Evolutionary conservation across 2,329 filamentous ascomycete genomes (phyloP), one percentile per base, ranked within the genome.

Genomic region (Trichoderma afroharzianum): DNA sequence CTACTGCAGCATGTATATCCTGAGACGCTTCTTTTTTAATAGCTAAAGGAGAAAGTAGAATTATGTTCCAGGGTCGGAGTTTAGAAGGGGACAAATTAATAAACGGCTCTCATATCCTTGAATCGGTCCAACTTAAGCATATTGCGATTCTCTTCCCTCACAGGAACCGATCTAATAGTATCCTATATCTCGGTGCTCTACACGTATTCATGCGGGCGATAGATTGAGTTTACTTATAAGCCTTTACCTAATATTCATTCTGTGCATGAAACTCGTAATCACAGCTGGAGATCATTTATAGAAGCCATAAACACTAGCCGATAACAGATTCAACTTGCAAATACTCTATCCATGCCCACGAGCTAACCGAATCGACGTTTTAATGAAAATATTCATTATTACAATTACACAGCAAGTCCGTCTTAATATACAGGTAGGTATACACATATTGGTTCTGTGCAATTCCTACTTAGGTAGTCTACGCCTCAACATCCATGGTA

Each of bases 401-500:
- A 24, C 11, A 6, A 53, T 53, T 53, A 53, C n/a, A 53, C 47
- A 53, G 11, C 47, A 21, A 5, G n/a, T 50, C 43, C 43, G 43
- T 21, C 43, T 12, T 50, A 50, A 50, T 50, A 50, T 50, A 50
- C 43, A 43, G 39, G 15, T n/a, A 50, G 43, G 43, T 50, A n/a
- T 50, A 50, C 43, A 50, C 43, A 53, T 53, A 53, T 53, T 53
- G n/a, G 14, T 24, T 21, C 43, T 53, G n/a, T 53, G 47, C 12
- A 24, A 53, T 5, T 43, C 36, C 32, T 33, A 39, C 36, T 39
- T 50, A 11, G 4, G n/a, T 21, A 50, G 50, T 28, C 76, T 74
- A 82, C 28, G 78, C 64, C 73, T 83, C 82, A 43, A 83, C 78
- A 30, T 84, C 83, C 83, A 84, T 85, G 8, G 81, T 79, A 69